Conservation (phyloP, 306 rosid genomes). For the barrel medic (Medicago truncatula) region MtrunA17r5.0-ANR NC_053045.1:50992001-50992500, state of each 20-base stretch:
- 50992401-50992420: background rate
- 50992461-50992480: constrained; percentile 77
- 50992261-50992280: constrained; percentile 33
- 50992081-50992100: constrained; percentile 31
- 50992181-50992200: constrained; percentile 22
- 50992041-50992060: constrained; percentile 54
- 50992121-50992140: background rate
- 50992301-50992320: constrained; percentile 81
- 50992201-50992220: constrained; percentile 33
- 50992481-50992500: constrained; percentile 69
- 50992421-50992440: background rate
- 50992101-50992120: constrained; percentile 1
- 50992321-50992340: constrained; percentile 74
- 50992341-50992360: background rate
- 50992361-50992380: constrained; percentile 5
- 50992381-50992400: constrained; percentile 26
- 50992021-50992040: constrained; percentile 64
- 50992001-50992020: background rate
- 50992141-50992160: constrained; percentile 42
- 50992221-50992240: constrained; percentile 46
- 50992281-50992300: constrained; percentile 53
- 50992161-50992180: constrained; percentile 50
- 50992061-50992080: constrained; percentile 29
- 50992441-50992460: constrained; percentile 85
- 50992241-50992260: constrained; percentile 41